Conservation (phyloP, 768 basidiomycete species). For the Amanita molliuscula region DNA sequence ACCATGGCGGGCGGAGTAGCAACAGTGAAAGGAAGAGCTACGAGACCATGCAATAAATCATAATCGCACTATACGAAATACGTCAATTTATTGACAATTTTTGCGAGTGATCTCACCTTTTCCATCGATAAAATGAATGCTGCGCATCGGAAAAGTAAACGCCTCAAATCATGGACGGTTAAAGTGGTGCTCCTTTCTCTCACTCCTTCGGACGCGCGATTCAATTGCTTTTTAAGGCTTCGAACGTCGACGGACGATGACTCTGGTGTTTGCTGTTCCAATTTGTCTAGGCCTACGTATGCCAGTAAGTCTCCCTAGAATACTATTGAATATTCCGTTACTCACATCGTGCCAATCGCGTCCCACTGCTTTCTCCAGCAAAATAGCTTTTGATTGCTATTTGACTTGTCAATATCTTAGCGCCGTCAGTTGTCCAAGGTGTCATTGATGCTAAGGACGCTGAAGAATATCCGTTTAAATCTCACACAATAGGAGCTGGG, state of each 20-base stretch:
- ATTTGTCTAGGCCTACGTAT: constrained; percentile 38
- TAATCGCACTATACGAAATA: constrained; percentile 55
- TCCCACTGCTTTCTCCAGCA: constrained; percentile 76
- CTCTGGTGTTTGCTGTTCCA: constrained; percentile 54
- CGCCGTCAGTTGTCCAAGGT: constrained; percentile 67
- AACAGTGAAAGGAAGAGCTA: constrained; percentile 79
- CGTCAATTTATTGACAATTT: neutral
- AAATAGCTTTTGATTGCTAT: constrained; percentile 89
- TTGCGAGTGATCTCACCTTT: constrained; percentile 30
- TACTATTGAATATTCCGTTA: constrained; percentile 20
- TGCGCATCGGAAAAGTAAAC: constrained; percentile 80
- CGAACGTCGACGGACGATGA: constrained; percentile 54
- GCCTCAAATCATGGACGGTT: constrained; percentile 74
- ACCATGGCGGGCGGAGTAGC: constrained; percentile 82
- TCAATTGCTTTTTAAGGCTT: constrained; percentile 59
- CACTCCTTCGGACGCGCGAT: constrained; percentile 56
- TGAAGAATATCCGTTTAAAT: neutral
- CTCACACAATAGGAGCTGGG: neutral
- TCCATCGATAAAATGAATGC: constrained; percentile 64
- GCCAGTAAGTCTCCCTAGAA: neutral
- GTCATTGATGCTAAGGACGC: constrained; percentile 12
- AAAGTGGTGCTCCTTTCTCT: constrained; percentile 61
- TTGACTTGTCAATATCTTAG: constrained; percentile 75
- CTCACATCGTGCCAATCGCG: constrained; percentile 57
- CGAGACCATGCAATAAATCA: constrained; percentile 78